These are phyloP conservation scores for Spathaspora arborariae DNA, from an alignment of 805 yeast species.

Conservation along the genomic window DNA sequence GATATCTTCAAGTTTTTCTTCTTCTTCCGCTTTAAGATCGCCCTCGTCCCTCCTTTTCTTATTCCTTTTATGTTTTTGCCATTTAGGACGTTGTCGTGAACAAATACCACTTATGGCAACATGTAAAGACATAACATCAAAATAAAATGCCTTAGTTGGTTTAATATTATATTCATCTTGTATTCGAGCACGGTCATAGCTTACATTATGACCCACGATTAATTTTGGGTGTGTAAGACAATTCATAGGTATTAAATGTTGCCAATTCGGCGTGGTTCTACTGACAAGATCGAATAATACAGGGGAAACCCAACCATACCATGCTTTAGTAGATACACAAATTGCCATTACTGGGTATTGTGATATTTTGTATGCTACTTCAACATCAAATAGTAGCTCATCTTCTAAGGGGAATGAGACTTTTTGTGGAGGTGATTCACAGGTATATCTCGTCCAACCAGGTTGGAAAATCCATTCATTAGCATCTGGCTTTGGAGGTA, in stretches of 20 bases:
- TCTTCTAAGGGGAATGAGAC: constrained; percentile 73
- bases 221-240: constrained; percentile 46
- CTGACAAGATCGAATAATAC: constrained; percentile 53
- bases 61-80: constrained; percentile 56
- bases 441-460: constrained; percentile 81
- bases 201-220: constrained; percentile 85
- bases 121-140: constrained; percentile 93
- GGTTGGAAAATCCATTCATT: constrained; percentile 50
- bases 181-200: constrained; percentile 86
- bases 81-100: constrained; percentile 80
- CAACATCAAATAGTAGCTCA: constrained; percentile 83
- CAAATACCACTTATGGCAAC: constrained; percentile 90
- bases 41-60: constrained; percentile 12
- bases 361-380: constrained; percentile 72
- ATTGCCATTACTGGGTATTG: constrained; percentile 77
- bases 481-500: constrained; percentile 37
- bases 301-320: constrained; percentile 97
- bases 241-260: constrained; percentile 78
- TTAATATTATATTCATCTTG: constrained; percentile 74
- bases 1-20: background rate
- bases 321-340: constrained; percentile 70
- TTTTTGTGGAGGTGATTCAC: constrained; percentile 41
- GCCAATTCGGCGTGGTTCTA: constrained; percentile 27
- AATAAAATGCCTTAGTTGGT: constrained; percentile 66
- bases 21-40: background rate